Evolutionary conservation across 2,329 filamentous ascomycete species (phyloP), one percentile per base, ranked within the genome.

Genomic region (Ophiosphaerella korrae): DNA sequence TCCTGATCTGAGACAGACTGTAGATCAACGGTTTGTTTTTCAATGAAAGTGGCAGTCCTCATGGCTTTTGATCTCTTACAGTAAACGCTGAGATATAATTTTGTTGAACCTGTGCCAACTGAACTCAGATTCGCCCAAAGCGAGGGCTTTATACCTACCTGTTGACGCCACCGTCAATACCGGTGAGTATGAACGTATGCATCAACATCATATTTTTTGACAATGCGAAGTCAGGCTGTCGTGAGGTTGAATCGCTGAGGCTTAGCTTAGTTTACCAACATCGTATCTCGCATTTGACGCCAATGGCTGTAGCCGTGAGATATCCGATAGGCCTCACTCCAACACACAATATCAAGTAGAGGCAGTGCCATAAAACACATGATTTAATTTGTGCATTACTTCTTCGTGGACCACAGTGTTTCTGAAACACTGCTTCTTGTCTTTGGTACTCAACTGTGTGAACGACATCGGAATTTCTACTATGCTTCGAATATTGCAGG

Each of bases 1-100:
- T 67, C 62, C 24, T 52, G 48, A 2, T 48, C 32, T 21, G 59
- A 55, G 12, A 62, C 34, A n/a, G 37, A 43, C 2, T 37, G 45
- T 33, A 60, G 47, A 35, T 60, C 53, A 26, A 58, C 21, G 12
- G 53, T 39, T 1, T 43, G 38, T 9, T 45, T 31, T 26, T 56
- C 53, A n/a, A 50, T 3, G 21, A 31, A 7, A 13, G 49, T 36
- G n/a, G 16, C 36, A 13, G 44, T 24, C 34, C 40, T 52, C 40
- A 42, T 45, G 14, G 32, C 26, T 24, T 3, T 18, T 14, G 23
- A 41, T 11, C 8, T 24, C 9, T 36, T 24, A 13, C 11, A 11
- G 7, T 8, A 11, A 29, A 11, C 11, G 26, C 26, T 11, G 26
- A 29, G 11, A 29, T 41, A 13, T 26, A 13, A 26, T 29, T 35